These are phyloP conservation scores for Medicago arabica DNA, from an alignment of 306 rosid species.

Conservation along the genomic window DNA sequence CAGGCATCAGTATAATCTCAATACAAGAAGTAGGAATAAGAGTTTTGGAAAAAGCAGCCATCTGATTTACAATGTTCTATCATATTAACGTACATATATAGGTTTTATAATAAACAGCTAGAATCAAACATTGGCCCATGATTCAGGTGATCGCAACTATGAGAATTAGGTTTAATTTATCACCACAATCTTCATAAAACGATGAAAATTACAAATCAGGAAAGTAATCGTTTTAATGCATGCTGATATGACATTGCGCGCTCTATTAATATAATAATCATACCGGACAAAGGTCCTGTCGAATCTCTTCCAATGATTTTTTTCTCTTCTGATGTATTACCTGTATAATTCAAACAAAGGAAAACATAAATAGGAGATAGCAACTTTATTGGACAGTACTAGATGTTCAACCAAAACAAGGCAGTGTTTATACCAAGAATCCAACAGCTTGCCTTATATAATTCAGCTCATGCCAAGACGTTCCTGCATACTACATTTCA, in stretches of 20 bases:
- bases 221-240: neutral
- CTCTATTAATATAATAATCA: slow-evolving; percentile 36
- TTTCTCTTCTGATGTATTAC: slow-evolving; percentile 97
- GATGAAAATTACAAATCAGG: slow-evolving; percentile 10
- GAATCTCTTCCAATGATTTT: slow-evolving; percentile 87
- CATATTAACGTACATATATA: neutral
- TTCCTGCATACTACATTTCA: slow-evolving; percentile 87
- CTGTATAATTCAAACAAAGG: slow-evolving; percentile 54
- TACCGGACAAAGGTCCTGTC: slow-evolving; percentile 98
- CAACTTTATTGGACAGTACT: slow-evolving; percentile 5
- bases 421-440: slow-evolving; percentile 74
- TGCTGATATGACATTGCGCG: neutral
- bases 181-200: slow-evolving; percentile 25
- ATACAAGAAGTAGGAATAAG: slow-evolving; percentile 18
- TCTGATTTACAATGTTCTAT: neutral
- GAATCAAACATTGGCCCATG: neutral
- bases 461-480: slow-evolving; percentile 97
- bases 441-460: slow-evolving; percentile 97
- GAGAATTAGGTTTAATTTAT: slow-evolving; percentile 12
- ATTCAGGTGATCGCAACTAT: neutral
- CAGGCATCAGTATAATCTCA: neutral
- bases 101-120: neutral
- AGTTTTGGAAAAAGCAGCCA: neutral
- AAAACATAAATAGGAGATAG: slow-evolving; percentile 35
- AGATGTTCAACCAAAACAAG: slow-evolving; percentile 24